Percentiles rank a stretch among this genome's conserved stretches.
These are phyloP conservation scores for Starmerella scarabaei DNA, from an alignment of 805 yeast genomes.

Conservation along the genomic window DNA sequence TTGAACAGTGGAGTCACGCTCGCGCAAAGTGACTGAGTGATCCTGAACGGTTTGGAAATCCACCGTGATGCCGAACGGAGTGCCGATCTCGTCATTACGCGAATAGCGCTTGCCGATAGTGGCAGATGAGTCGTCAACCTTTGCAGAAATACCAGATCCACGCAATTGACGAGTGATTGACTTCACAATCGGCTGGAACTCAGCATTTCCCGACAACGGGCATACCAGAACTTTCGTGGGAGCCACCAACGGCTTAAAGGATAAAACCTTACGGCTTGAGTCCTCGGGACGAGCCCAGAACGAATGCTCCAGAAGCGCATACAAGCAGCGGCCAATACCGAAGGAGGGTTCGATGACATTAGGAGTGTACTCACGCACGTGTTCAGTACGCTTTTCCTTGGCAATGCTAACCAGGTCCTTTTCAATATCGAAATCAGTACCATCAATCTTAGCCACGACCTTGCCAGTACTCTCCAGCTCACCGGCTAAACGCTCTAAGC, in stretches of 20 bases:
- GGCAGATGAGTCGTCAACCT: constrained; percentile 93
- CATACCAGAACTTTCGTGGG: constrained; percentile 95
- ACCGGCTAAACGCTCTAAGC: constrained; percentile 60
- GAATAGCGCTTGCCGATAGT: constrained; percentile 97
- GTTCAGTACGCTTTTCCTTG: constrained; percentile 69
- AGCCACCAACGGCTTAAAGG: constrained; percentile 90
- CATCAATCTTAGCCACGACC: constrained; percentile 56
- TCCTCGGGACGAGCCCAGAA: constrained; percentile 94
- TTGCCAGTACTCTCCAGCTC: constrained; percentile 52
- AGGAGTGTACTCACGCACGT: constrained; percentile 89
- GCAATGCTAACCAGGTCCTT: constrained; percentile 58
- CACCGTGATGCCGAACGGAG: constrained; percentile 95
- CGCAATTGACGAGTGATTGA: constrained; percentile 61
- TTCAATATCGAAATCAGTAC: constrained; percentile 60
- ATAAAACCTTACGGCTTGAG: constrained; percentile 73
- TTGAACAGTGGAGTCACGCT: constrained; percentile 92
- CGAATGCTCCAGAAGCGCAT: constrained; percentile 82
- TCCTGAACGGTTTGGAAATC: constrained; percentile 89
- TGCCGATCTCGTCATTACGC: constrained; percentile 96
- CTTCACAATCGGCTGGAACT: constrained; percentile 61
- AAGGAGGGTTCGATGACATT: constrained; percentile 98
- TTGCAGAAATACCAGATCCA: constrained; percentile 75
- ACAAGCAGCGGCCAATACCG: constrained; percentile 95
- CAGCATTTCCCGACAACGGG: constrained; percentile 78
- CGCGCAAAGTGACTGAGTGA: constrained; percentile 83